Conservation (phyloP, 352 stramenopile species). For the Globisporangium nagaii region DNA sequence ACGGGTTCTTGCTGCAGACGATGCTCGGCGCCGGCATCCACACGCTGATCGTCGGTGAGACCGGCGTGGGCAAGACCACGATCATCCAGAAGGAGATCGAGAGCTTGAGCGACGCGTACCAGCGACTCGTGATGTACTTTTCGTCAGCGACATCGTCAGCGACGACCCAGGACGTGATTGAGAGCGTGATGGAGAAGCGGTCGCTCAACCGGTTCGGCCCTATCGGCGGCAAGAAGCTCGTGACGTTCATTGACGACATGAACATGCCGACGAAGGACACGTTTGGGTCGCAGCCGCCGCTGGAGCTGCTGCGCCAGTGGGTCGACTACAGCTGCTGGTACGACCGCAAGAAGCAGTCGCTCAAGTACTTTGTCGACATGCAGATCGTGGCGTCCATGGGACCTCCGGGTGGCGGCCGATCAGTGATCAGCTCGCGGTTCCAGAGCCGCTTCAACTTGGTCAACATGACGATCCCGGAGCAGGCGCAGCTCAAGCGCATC, state of each 20-base stretch:
- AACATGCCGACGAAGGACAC: conserved; percentile 91
- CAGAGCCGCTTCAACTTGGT: conserved; percentile 90
- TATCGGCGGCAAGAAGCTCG: conserved; percentile 79
- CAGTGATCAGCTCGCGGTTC: conserved; percentile 86
- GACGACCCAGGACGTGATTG: conserved; percentile 88
- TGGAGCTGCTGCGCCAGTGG: conserved; percentile 90
- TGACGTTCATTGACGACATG: conserved; percentile 91
- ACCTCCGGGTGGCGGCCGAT: conserved; percentile 78
- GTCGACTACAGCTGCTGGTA: conserved; percentile 92
- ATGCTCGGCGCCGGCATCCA: conserved; percentile 72
- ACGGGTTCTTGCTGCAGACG: conserved; percentile 77
- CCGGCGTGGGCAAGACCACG: conserved; percentile 87
- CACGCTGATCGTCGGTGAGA: conserved; percentile 86
- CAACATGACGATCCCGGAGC: conserved; percentile 86
- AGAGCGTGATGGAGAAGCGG: conserved; percentile 89
- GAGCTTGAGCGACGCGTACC: conserved; percentile 69
- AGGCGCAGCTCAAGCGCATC: conserved; percentile 80
- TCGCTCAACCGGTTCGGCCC: conserved; percentile 87
- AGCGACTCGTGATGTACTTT: conserved; percentile 85
- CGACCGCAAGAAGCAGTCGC: conserved; percentile 86
- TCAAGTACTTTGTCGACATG: conserved; percentile 91
- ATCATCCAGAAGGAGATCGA: conserved; percentile 82
- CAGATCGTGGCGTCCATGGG: conserved; percentile 89
- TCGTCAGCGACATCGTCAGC: conserved; percentile 85
- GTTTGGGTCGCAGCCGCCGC: conserved; percentile 88